Conservation (phyloP, 2,329 filamentous ascomycete genomes). For the Aphanocladium album region DNA sequence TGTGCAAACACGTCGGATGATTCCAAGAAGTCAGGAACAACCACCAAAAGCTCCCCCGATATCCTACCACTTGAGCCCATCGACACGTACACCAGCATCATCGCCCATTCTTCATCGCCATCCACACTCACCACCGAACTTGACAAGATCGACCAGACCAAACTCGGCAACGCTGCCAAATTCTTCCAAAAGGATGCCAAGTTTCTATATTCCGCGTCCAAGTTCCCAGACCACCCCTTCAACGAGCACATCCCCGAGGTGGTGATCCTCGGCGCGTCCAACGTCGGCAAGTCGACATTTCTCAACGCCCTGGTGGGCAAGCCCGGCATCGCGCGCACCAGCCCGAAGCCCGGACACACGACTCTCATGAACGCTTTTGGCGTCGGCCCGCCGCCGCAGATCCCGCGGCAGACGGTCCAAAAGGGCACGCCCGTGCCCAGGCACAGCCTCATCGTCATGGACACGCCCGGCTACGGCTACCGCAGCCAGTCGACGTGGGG, state of each 20-base stretch:
- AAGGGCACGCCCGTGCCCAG: constrained; percentile 37
- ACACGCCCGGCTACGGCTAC: constrained; percentile 48
- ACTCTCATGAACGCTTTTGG: constrained; percentile 52
- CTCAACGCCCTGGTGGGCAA: constrained; percentile 71
- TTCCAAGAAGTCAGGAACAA: neutral
- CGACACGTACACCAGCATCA: constrained; percentile 6
- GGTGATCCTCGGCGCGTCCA: constrained; percentile 79
- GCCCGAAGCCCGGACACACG: constrained; percentile 47
- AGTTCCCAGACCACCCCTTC: constrained; percentile 43
- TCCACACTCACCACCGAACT: neutral
- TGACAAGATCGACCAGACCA: constrained; percentile 17
- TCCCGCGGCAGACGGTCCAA: constrained; percentile 22
- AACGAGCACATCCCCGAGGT: constrained; percentile 56
- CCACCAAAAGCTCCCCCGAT: neutral
- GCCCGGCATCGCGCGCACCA: constrained; percentile 42
- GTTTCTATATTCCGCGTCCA: constrained; percentile 47
- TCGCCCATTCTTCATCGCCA: constrained; percentile 6
- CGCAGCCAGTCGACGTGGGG: constrained; percentile 47
- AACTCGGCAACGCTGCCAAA: constrained; percentile 22
- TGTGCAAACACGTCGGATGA: neutral
- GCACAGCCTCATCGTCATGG: constrained; percentile 45
- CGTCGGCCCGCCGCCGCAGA: constrained; percentile 39
- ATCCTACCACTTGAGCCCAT: neutral
- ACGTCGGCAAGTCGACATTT: constrained; percentile 84
- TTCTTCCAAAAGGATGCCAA: constrained; percentile 28